Evolutionary conservation across 768 basidiomycete species (phyloP).

Genomic region (Psilocybe cubensis): DNA sequence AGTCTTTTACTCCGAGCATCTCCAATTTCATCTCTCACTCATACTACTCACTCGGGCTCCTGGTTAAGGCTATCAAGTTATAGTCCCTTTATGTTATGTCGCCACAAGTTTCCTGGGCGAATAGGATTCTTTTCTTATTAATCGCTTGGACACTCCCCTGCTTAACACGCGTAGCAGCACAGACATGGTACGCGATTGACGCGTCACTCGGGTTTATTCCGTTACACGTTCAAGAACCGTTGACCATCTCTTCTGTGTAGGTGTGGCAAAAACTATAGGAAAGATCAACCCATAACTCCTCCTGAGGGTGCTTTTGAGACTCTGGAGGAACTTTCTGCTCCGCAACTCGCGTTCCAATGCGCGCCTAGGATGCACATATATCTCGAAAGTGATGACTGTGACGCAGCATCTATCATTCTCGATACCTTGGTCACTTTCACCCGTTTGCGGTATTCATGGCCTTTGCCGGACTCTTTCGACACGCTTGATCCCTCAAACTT

Average conservation of each 20-base stretch:
- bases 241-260: no score
- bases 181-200: conserved; percentile 1
- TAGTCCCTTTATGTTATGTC: background rate
- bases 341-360: conserved; percentile 8
- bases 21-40: background rate
- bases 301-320: conserved; percentile 7
- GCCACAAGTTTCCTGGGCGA: background rate
- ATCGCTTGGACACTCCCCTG: background rate
- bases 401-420: conserved; percentile 5
- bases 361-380: conserved; percentile 10
- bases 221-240: no score
- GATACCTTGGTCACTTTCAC: conserved; percentile 2
- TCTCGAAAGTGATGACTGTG: conserved; percentile 4
- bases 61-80: no score
- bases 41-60: background rate
- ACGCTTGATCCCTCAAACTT: background rate
- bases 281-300: background rate
- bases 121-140: background rate
- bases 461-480: background rate
- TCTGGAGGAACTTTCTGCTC: background rate
- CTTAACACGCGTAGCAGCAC: background rate
- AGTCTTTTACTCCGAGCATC: background rate
- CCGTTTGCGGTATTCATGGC: background rate
- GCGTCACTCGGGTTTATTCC: no score
- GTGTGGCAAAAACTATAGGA: conserved; percentile 15